Evolutionary conservation across 371 early-diverging fungal species (phyloP).

Genomic region (Mucor lusitanicus): DNA sequence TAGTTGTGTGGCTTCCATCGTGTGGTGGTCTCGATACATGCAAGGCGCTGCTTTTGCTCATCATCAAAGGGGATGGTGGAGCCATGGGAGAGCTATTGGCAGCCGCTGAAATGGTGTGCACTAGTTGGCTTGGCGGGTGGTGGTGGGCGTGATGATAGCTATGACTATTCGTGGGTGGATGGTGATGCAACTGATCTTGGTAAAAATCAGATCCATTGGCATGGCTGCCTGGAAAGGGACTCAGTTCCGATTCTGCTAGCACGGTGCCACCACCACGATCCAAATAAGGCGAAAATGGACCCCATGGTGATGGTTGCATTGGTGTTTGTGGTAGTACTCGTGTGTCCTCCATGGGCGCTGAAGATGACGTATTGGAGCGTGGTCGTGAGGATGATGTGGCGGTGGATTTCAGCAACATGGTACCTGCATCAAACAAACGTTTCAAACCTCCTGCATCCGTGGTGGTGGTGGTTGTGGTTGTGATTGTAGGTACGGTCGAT

Average conservation of each 20-base stretch:
- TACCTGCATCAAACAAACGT: slow-evolving; percentile 42
- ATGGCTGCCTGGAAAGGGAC: slow-evolving; percentile 60
- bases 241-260: slow-evolving; percentile 46
- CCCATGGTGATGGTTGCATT: not conserved
- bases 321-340: not conserved
- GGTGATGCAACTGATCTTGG: slow-evolving; percentile 15
- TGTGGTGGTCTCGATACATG: not conserved
- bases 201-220: slow-evolving; percentile 24
- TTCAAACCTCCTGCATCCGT: slow-evolving; percentile 26
- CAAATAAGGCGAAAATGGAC: slow-evolving; percentile 18
- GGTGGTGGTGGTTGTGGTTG: not conserved
- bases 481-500: slow-evolving; percentile 3
- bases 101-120: not conserved
- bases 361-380: slow-evolving; percentile 41
- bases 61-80: not conserved
- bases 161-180: not conserved
- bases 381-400: slow-evolving; percentile 25
- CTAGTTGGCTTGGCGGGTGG: not conserved
- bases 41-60: not conserved
- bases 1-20: not conserved
- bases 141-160: not conserved
- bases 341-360: slow-evolving; percentile 33
- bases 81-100: not conserved
- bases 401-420: slow-evolving; percentile 36
- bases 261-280: slow-evolving; percentile 49